Evolutionary conservation across 192 early-diverging fungal species (phyloP), one percentile per base, ranked within the genome.

Genomic region (Entomortierella lignicola): DNA sequence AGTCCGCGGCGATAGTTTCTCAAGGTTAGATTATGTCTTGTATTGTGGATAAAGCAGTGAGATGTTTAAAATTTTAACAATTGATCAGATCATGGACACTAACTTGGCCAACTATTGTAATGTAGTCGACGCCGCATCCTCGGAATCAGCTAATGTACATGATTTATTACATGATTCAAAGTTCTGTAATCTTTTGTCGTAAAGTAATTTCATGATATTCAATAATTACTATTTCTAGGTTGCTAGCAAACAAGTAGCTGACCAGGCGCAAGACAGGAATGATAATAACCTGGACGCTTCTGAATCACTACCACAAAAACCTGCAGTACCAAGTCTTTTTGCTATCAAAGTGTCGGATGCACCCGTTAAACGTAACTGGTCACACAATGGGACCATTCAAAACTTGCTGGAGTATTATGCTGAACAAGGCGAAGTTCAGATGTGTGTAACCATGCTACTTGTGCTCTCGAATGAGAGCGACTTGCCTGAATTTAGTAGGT

Each of bases 351-450:
- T 85, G 60, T 77, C 73, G 18, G 77, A 80, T 12, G 56, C 65
- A 17, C 61, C 75, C 56, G 27, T 80, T 17, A 70, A 80, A 50
- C 75, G 57, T 17, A 51, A 62, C 30, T 87, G 84, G 82, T 62
- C 83, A 18, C 83, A 88, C 56, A 72, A 84, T 48, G 56, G 69
- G 3, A 77, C 91, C 1, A 84, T 92, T 1, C 57, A 56, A 12
- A 89, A 89, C 29, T 18, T 94, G 13, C 62, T 95, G 0, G 83
- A 91, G 31, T 91, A 89, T 66, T 94, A 93, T 74, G 85, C 90
- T 18, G 93, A 94, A 30, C 87, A 92, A 77, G 91, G 89, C 13
- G 92, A 94, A 62, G 90, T 93, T 2, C 93, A 94, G 62, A 94
- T 93, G 91, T 93, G 91, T 80, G 90, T 91, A 6, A 88, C 91